Base-by-base conservation (phyloP, 1,139 yeast genomes). In the Debaryomycetaceae sp. region DNA sequence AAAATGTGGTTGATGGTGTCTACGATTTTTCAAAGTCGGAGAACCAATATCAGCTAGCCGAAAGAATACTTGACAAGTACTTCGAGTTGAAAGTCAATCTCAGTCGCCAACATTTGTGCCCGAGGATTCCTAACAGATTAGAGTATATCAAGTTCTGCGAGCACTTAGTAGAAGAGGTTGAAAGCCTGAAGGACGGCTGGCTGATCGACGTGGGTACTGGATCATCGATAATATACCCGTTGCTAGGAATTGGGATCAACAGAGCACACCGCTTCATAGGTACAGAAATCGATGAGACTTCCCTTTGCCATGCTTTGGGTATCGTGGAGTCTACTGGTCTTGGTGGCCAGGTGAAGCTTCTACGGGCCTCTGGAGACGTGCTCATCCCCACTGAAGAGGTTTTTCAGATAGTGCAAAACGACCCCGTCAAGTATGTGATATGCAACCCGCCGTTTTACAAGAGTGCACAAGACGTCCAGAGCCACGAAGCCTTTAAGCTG, bases 371-470 rank as follows among this genome's bases (percentile, higher is more conserved):
- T 5, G 20, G 33, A 20, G 20, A 23, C 29, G n/a, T 11, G 8
- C 31, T 43, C 6, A 11, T 43, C 33, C 42, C 45, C 3, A 11
- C 24, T 5, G 14, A 24, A 9, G 6, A 14, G 5, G 14, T 43
- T 4, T 13, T 29, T 3, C 11, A 14, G 17, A 9, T 37, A 11
- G 14, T 43, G 6, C 35, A 27, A 2, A 24, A 38, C 22, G 41
- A 31, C 3, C 34, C 24, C 11, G 44, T 55, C 6, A 45, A 50
- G 36, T 58, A 56, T 39, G 48, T 56, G 1, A 47, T 59, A 17
- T 59, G 63, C 47, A 59, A 59, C 39, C 64, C 64, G 3, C 64
- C 64, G 6, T 59, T 59, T 38, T 59, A 59, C 46, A 34, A 37
- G 13, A 41, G 45, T 34, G 20, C 11, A 5, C 39, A 43, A 5